These are phyloP conservation scores for Erodium maritimum DNA, from an alignment of 345 rosid genomes.

Conservation along the genomic window DNA sequence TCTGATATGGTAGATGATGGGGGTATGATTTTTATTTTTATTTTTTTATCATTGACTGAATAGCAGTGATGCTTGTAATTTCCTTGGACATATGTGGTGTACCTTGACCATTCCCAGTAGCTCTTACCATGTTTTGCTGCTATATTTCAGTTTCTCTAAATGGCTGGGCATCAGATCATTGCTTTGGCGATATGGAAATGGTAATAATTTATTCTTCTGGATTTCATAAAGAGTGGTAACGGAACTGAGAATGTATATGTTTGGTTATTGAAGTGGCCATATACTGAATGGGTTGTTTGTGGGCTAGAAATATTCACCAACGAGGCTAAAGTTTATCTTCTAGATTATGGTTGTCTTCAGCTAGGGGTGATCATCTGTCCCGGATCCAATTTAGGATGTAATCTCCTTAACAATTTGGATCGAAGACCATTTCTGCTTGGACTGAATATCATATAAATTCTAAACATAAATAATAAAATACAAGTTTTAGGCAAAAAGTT, in stretches of 20 bases:
- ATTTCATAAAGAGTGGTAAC: neutral
- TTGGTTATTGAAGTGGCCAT: neutral
- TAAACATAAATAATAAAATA: too few relatives aligned
- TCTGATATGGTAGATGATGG: constrained; percentile 37
- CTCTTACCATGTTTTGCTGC: constrained; percentile 21
- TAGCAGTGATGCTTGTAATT: neutral
- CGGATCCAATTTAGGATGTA: too few relatives aligned
- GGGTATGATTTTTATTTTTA: too few relatives aligned
- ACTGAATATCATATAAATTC: too few relatives aligned
- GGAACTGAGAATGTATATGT: neutral
- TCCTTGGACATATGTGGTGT: constrained; percentile 5
- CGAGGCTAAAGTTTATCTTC: too few relatives aligned
- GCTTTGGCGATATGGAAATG: constrained; percentile 26
- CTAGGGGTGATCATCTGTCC: too few relatives aligned
- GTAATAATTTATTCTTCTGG: constrained; percentile 20
- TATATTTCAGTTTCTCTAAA: constrained; percentile 30
- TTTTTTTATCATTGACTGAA: constrained; percentile 7
- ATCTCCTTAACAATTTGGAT: too few relatives aligned
- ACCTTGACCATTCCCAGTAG: constrained; percentile 7
- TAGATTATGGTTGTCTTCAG: too few relatives aligned
- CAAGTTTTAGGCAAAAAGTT: too few relatives aligned
- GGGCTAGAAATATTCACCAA: neutral
- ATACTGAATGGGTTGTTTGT: neutral
- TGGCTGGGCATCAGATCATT: constrained; percentile 13
- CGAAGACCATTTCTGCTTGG: too few relatives aligned